These are phyloP conservation scores for Akanthomyces lecanii DNA, from an alignment of 2,329 filamentous ascomycete genomes.

Conservation along the genomic window DNA sequence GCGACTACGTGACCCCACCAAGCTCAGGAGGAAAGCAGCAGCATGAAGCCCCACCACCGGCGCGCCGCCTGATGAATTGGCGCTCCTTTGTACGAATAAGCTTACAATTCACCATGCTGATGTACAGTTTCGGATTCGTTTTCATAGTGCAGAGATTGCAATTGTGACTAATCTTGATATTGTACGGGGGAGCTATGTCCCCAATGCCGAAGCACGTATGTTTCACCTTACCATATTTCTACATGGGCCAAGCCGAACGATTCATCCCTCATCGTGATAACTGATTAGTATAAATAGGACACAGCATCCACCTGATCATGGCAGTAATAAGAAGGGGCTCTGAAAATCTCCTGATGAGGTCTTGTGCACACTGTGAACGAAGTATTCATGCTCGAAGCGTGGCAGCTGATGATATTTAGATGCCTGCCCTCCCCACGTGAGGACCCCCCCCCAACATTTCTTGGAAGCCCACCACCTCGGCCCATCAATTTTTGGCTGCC, in stretches of 20 bases:
- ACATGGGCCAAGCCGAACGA: not conserved
- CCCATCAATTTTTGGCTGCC: slow-evolving; percentile 15
- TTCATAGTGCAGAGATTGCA: not conserved
- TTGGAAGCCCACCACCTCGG: slow-evolving; percentile 17
- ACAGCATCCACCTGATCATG: not conserved
- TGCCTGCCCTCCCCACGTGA: slow-evolving; percentile 15
- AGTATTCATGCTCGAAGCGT: not conserved
- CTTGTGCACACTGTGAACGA: not conserved
- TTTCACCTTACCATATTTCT: not conserved
- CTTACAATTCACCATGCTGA: too few relatives aligned
- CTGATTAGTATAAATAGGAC: not conserved
- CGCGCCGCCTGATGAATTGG: too few relatives aligned
- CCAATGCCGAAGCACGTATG: not conserved
- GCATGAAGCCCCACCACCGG: not conserved
- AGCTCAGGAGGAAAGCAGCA: not conserved
- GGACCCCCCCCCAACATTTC: slow-evolving; percentile 17
- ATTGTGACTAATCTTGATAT: too few relatives aligned
- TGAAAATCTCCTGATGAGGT: not conserved
- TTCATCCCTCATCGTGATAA: not conserved
- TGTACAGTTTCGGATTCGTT: not conserved
- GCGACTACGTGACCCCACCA: not conserved
- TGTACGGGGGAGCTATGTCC: not conserved
- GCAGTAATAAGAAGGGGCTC: not conserved
- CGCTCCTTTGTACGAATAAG: too few relatives aligned
- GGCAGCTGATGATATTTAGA: slow-evolving; percentile 9